Base-by-base conservation (phyloP, 805 yeast species). In the Teunomyces funiuensis region DNA sequence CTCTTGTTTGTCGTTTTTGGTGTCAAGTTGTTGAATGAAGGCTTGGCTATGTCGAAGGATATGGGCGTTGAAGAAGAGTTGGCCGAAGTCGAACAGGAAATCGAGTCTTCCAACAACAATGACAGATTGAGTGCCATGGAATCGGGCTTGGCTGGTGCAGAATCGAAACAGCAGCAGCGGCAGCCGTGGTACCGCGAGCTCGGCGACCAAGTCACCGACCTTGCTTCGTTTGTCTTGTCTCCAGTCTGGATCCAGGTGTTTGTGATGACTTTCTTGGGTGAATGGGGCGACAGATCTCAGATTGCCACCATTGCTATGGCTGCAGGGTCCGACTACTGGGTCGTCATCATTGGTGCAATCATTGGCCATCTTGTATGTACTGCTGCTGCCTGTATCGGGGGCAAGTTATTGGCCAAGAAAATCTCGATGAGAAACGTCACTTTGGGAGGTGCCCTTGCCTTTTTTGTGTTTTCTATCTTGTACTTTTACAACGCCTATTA, bases 201-300 rank as follows among this genome's bases (percentile, higher is more conserved):
- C 6, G 60, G 57, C n/a, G 57, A 59, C 18, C 79, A 80, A 29
- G 31, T 83, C 13, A 61, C 69, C 30, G 74, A 82, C 51, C 70
- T 85, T 38, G 79, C 83, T 2, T 63, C 80, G 2, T 77, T 80
- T 42, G 65, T 88, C 4, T 69, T 91, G 42, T 85, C 96, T 3
- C 98, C 99, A 3, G 68, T 82, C 7, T 93, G 96, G 90, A 83
- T 89, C 50, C 97, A 91, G 70, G 91, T 91, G 4, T 93, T 93
- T 58, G 80, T 81, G 40, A 91, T 93, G 98, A 88, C 96, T 4
- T 93, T 93, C 62, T 69, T 93, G 37, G 99, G 97, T 46, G 99
- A 93, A 69, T 89, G 98, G 95, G 99, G 99, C 39, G 99, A 93
- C 65, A 82, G 99, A 56, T 89, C 97, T 9, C 99, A 93, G 69